Conservation (phyloP, 306 rosid species). For the Cajanus cajan region DNA sequence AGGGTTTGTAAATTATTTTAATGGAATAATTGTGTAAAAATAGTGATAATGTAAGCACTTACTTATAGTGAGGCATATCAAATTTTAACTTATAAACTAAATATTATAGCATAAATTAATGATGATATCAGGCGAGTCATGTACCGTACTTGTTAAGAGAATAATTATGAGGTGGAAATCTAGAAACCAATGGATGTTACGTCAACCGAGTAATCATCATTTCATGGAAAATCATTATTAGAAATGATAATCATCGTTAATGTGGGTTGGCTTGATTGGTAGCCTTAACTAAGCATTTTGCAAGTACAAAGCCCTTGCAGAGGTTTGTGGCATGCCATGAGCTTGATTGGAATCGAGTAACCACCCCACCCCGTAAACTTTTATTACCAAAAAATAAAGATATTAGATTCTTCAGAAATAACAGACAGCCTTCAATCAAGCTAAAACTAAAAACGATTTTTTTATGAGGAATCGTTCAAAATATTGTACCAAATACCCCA, state of each 20-base stretch:
- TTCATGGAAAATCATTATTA: not conserved
- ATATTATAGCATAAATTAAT: not conserved
- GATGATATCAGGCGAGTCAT: not conserved
- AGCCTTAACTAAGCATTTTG: not conserved
- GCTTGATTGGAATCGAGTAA: not conserved
- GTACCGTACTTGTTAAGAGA: not conserved
- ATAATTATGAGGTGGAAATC: not conserved
- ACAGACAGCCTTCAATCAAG: not conserved
- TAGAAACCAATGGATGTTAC: not conserved
- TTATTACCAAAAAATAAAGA: not conserved
- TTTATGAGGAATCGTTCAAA: slow-evolving; percentile 10
- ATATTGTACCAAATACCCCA: slow-evolving; percentile 25
- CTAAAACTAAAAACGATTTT: not conserved
- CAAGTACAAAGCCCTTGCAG: not conserved
- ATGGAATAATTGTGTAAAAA: not conserved
- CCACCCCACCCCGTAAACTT: slow-evolving; percentile 5
- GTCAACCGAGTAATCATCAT: not conserved
- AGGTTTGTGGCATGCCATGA: slow-evolving; percentile 7
- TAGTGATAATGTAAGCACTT: not conserved
- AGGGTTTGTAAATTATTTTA: not conserved
- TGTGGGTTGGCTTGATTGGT: not conserved
- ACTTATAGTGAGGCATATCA: not conserved
- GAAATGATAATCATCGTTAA: not conserved
- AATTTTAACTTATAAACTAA: not conserved
- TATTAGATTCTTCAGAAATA: not conserved